Percentiles rank a stretch among this genome's conserved stretches.
Conservation (phyloP, 176 grass and related monocot genomes). For the Carex littledalei region DNA sequence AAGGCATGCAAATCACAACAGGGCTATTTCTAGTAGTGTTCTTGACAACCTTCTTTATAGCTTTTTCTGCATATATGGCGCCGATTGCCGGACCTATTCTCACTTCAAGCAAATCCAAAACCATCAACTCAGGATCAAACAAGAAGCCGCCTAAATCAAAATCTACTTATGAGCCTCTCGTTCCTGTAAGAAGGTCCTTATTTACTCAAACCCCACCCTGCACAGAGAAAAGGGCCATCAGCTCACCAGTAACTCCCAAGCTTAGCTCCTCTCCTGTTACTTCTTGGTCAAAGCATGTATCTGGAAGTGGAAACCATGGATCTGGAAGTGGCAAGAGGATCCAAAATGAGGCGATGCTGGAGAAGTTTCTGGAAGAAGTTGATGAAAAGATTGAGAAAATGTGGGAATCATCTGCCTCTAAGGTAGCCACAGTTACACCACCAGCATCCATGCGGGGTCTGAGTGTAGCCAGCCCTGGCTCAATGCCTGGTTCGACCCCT, state of each 20-base stretch:
- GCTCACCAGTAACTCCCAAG: constrained; percentile 62
- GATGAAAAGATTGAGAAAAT: constrained; percentile 64
- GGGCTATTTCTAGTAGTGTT: constrained; percentile 44
- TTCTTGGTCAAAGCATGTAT: constrained; percentile 81
- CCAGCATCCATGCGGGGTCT: constrained; percentile 43
- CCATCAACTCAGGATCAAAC: constrained; percentile 26
- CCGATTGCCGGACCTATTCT: background rate
- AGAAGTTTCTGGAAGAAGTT: constrained; percentile 66
- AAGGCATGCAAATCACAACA: constrained; percentile 41
- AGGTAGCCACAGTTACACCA: constrained; percentile 34
- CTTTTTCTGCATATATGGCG: constrained; percentile 40
- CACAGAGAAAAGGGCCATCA: constrained; percentile 39
- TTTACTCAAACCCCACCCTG: constrained; percentile 77
- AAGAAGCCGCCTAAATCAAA: constrained; percentile 79
- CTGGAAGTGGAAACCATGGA: constrained; percentile 41
- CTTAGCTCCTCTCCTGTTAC: constrained; percentile 54
- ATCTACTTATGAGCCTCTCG: constrained; percentile 60
- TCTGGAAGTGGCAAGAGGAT: constrained; percentile 75
- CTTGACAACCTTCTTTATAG: constrained; percentile 52
- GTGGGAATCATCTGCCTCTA: constrained; percentile 41
- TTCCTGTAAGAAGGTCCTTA: constrained; percentile 63
- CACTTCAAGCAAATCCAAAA: constrained; percentile 31
- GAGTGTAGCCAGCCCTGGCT: constrained; percentile 57
- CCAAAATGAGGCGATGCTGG: constrained; percentile 74
- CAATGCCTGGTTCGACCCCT: constrained; percentile 45